These are phyloP conservation scores for Hanseniaspora jakobsenii DNA, from an alignment of 805 yeast species.

Conservation along the genomic window DNA sequence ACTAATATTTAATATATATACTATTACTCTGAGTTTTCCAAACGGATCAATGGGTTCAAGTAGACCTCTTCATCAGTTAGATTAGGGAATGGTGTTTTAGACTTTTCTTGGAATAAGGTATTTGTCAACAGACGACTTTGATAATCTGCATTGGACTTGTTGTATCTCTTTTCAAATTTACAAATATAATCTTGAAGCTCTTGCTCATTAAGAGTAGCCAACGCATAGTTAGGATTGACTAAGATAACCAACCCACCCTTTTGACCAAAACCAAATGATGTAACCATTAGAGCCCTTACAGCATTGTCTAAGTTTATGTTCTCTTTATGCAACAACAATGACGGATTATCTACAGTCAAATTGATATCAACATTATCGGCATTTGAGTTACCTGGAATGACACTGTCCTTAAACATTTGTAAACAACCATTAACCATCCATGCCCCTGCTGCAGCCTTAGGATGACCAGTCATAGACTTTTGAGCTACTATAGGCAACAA, in stretches of 20 bases:
- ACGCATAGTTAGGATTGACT: slow-evolving; percentile 79
- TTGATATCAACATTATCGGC: slow-evolving; percentile 80
- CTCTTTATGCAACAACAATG: slow-evolving; percentile 79
- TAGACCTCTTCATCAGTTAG: slow-evolving; percentile 68
- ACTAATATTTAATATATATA: too few species aligned
- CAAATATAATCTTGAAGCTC: slow-evolving; percentile 54
- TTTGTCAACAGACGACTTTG: slow-evolving; percentile 74
- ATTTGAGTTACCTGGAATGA: slow-evolving; percentile 91
- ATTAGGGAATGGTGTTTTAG: slow-evolving; percentile 68
- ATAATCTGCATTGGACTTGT: slow-evolving; percentile 48
- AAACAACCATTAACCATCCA: slow-evolving; percentile 97
- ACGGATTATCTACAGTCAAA: slow-evolving; percentile 55
- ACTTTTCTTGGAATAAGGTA: slow-evolving; percentile 76
- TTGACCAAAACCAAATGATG: slow-evolving; percentile 95
- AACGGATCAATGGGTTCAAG: slow-evolving; percentile 84
- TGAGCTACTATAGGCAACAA: slow-evolving; percentile 90
- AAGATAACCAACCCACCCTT: slow-evolving; percentile 88
- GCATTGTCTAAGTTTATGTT: slow-evolving; percentile 50
- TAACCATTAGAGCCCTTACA: slow-evolving; percentile 72
- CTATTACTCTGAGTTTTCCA: slow-evolving; percentile 55
- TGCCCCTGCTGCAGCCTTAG: slow-evolving; percentile 98
- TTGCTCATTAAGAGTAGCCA: slow-evolving; percentile 54
- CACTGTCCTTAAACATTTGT: slow-evolving; percentile 73
- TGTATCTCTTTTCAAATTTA: slow-evolving; percentile 64
- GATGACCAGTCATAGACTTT: slow-evolving; percentile 92